Base-by-base conservation (phyloP, 1,284 basidiomycete species). In the Chalciporus sp. region DNA sequence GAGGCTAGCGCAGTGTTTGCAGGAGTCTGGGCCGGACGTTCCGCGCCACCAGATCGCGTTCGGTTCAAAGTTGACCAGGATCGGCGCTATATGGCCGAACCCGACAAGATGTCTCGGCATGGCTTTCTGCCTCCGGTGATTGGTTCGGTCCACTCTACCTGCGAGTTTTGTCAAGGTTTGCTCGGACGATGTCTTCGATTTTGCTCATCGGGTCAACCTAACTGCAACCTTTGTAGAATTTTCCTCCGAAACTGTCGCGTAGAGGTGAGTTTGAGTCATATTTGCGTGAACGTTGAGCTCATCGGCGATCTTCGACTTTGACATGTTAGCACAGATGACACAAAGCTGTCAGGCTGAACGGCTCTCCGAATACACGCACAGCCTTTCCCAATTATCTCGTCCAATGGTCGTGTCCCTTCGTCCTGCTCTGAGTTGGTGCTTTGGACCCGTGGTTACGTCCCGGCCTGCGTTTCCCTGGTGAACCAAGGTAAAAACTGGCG, bases 61-160 rank as follows among this genome's bases (percentile, higher is more conserved):
- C 41, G 62, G 52, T 35, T 60, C 57, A 62, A 51, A 33, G 45
- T 51, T 61, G 41, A 61, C 37, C 49, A 39, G 8, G 4, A 56
- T 61, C 59, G 59, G 59, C 43, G 8, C 40, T 43, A 9, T 19
- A 29, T 28, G n/a, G 9, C 43, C 43, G 43, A 45, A 31, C 5
- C n/a, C 1, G 3, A 23, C 23, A 2, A 14, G 20, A 33, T 19
- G 19, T 16, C 31, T 14, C 12, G 16, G 26, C 42, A n/a, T 12
- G 26, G 42, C 45, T 28, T 33, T 50, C 56, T 55, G 47, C 57
- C 40, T 26, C 9, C 35, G 12, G 42, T 23, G 7, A 20, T 35
- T 17, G 4, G 20, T 9, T 27, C 31, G 9, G 19, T 3, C 17
- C 28, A 56, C 33, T 42, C 19, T 29, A 9, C 27, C 29, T 42